Percentiles rank a stretch among this genome's conserved stretches.
Evolutionary conservation across 495 filamentous ascomycete species (phyloP).

Genomic region (Aspergillus funiculosus): DNA sequence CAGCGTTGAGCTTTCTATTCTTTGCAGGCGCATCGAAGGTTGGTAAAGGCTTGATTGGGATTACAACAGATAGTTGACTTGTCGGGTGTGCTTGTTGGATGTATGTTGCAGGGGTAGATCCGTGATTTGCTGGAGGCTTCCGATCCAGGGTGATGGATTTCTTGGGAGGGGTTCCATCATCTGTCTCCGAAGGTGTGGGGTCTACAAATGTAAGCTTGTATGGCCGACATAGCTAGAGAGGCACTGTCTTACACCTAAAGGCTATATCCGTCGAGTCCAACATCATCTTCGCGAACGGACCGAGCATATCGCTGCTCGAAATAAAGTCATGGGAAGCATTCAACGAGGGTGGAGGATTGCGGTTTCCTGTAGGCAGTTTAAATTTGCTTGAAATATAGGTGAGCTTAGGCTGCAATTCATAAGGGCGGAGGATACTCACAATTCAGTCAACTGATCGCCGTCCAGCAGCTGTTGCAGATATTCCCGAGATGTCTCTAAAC

Average conservation of each 20-base stretch:
- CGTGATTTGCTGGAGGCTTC: conserved; percentile 21
- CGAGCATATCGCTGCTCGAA: conserved; percentile 33
- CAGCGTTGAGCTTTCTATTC: conserved; percentile 28
- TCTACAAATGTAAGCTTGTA: conserved; percentile 25
- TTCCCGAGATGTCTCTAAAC: conserved; percentile 46
- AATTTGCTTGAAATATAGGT: conserved; percentile 55
- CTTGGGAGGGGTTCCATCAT: conserved; percentile 18
- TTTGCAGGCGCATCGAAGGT: conserved; percentile 22
- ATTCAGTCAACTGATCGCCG: conserved; percentile 62
- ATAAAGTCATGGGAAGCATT: conserved; percentile 18
- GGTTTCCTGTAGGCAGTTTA: conserved; percentile 44
- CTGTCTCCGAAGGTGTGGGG: conserved; percentile 31
- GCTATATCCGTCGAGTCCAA: conserved; percentile 50
- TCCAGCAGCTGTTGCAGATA: conserved; percentile 66
- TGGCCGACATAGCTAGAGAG: background rate
- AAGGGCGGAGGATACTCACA: conserved; percentile 46
- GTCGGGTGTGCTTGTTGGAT: conserved; percentile 15
- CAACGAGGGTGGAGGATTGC: conserved; percentile 18
- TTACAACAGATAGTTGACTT: conserved; percentile 35
- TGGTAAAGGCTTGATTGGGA: conserved; percentile 34
- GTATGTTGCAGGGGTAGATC: conserved; percentile 16
- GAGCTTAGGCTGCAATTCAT: conserved; percentile 14
- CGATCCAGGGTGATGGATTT: conserved; percentile 22
- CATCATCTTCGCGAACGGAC: conserved; percentile 55
- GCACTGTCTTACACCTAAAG: conserved; percentile 45